Evolutionary conservation across 768 basidiomycete genomes (phyloP).

Genomic region (Tricholoma terreum): DNA sequence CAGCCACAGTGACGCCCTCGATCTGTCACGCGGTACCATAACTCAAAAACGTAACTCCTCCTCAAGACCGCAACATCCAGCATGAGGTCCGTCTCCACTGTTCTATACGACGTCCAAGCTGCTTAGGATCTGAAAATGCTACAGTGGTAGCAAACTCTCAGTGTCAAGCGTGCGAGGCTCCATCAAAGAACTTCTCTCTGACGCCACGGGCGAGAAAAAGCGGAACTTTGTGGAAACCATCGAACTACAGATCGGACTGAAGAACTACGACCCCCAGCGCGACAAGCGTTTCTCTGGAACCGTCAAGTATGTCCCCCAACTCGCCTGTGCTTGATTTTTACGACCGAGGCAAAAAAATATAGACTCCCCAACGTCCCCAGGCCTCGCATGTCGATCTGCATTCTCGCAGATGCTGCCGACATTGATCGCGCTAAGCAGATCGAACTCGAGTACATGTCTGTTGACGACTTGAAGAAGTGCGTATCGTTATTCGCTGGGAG

Average conservation of each 20-base stretch:
- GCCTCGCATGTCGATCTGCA: conserved; percentile 97
- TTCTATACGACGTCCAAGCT: not conserved
- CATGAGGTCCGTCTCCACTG: conserved; percentile 21
- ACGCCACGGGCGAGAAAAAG: conserved; percentile 83
- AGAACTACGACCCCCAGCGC: conserved; percentile 99
- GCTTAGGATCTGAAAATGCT: conserved; percentile 32
- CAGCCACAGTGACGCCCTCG: conserved; percentile 5
- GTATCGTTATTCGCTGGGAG: conserved; percentile 14
- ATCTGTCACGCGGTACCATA: conserved; percentile 9
- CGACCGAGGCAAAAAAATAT: not conserved
- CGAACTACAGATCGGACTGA: conserved; percentile 94
- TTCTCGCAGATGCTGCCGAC: conserved; percentile 98
- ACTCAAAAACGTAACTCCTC: conserved; percentile 8
- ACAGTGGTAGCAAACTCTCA: conserved; percentile 69
- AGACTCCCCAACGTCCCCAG: conserved; percentile 97
- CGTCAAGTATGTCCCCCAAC: conserved; percentile 64
- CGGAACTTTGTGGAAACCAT: conserved; percentile 60
- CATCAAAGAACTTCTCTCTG: conserved; percentile 85
- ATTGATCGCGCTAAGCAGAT: conserved; percentile 99
- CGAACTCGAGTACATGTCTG: conserved; percentile 98
- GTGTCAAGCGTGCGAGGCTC: conserved; percentile 99
- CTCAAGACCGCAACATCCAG: conserved; percentile 19
- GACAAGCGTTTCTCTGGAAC: conserved; percentile 99
- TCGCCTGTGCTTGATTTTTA: not conserved
- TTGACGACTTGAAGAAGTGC: conserved; percentile 98